Base-by-base conservation (phyloP, 1,284 basidiomycete species). In the Farysia itapuensis region DNA sequence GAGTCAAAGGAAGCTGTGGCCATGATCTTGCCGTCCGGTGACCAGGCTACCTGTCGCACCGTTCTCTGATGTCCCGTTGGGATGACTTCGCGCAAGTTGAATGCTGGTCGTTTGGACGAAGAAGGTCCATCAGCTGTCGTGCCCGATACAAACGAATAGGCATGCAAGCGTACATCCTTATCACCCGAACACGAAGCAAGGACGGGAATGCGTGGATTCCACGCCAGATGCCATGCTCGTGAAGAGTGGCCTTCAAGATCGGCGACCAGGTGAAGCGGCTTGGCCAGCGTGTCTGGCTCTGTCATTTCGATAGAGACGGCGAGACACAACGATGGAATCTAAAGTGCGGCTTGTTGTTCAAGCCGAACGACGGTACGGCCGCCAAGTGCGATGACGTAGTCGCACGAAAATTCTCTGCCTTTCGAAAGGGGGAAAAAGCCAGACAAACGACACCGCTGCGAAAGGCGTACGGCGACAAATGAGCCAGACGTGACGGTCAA, bases 1-100 rank as follows among this genome's bases (percentile, higher is more conserved):
- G 90, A 84, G 72, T 99, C 95, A 69, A 99, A 99, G 1, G 90
- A 94, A 0, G 87, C 95, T 0, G 91, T 93, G 0, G 92, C 94
- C n/a, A 99, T 82, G 2, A 86, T 87, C 40, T 82, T 81, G 2
- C 94, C 94, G 3, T 87, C 86, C 0, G 94, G 93, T 3, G 90
- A 82, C 91, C 94, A 99, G 0, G 90, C 86, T 20, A 97, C 72
- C 13, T 85, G 82, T 19, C 95, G 83, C n/a, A 99, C 89, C 0
- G 94, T 93, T 60, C 94, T 88, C 19, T 84, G 83, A 76, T 98
- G 95, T 2, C 86, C 90, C 0, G 93, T 93, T 1, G 77, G 76
- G 30, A 80, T 77, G 31, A 67, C 58, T 30, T 74, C 73, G 2
- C 56, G 47, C 13, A 75, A 54, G 20, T 52, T 43, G 47, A 75